These are phyloP conservation scores for Cercospora zeina DNA, from an alignment of 2,329 filamentous ascomycete species.

Conservation along the genomic window DNA sequence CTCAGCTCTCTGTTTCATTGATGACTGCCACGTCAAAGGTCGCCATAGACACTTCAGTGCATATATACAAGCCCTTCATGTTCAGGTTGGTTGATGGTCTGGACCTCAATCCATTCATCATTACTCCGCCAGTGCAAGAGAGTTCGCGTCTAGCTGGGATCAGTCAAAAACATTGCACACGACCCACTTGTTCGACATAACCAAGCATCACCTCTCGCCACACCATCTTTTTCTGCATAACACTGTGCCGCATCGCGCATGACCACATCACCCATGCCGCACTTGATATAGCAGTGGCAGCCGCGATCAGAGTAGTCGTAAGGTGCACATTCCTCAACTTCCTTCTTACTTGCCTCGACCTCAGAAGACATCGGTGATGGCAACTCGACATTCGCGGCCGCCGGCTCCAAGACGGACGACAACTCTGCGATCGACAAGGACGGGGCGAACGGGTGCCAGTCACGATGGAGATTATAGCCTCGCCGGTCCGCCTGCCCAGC, in stretches of 20 bases:
- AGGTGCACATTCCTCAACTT: slow-evolving; percentile 16
- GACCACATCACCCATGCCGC: slow-evolving; percentile 10
- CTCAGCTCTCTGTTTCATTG: too few relatives aligned
- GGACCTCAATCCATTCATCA: too few relatives aligned
- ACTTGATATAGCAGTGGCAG: slow-evolving; percentile 6
- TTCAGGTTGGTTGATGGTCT: too few relatives aligned
- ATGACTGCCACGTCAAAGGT: too few relatives aligned
- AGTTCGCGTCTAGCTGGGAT: slow-evolving; percentile 2
- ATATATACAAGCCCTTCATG: too few relatives aligned
- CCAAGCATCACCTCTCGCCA: slow-evolving; percentile 19
- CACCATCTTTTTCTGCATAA: slow-evolving; percentile 11
- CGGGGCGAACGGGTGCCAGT: slow-evolving; percentile 15
- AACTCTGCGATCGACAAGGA: slow-evolving; percentile 18
- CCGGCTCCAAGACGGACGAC: slow-evolving; percentile 15
- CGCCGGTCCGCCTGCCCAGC: slow-evolving; percentile 20
- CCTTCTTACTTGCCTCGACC: slow-evolving; percentile 9
- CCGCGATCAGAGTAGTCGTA: background rate
- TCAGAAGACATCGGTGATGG: slow-evolving; percentile 22
- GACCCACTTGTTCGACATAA: slow-evolving; percentile 15
- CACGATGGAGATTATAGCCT: slow-evolving; percentile 26
- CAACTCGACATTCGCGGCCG: slow-evolving; percentile 16
- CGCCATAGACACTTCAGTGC: too few relatives aligned
- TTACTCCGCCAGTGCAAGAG: background rate
- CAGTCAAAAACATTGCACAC: slow-evolving; percentile 10
- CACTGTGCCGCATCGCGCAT: slow-evolving; percentile 7